Percentiles rank a stretch among this genome's conserved stretches.
Conservation (phyloP, 2,329 filamentous ascomycete genomes). For the Aspergillus pseudoglaucus region DNA sequence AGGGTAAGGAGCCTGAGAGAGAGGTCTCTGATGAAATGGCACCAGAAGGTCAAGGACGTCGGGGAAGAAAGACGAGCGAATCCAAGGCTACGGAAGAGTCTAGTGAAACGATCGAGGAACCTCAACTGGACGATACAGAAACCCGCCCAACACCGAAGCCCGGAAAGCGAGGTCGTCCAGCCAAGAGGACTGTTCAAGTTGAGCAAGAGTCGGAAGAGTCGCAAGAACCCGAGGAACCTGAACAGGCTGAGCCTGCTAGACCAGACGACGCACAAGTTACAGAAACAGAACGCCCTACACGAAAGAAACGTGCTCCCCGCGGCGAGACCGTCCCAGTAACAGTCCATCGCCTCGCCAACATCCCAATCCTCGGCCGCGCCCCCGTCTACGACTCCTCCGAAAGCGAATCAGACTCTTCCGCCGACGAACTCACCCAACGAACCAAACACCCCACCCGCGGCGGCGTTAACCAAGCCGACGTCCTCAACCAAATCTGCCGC, state of each 20-base stretch:
- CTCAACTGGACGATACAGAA: conserved; percentile 1
- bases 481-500: conserved; percentile 45
- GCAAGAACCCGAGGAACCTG: conserved; percentile 6
- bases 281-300: conserved; percentile 9
- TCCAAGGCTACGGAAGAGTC: not conserved
- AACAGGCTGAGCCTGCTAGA: not conserved
- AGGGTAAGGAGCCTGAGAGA: not conserved
- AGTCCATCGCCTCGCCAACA: conserved; percentile 36
- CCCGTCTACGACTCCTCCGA: conserved; percentile 14
- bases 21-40: too few relatives aligned
- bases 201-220: not conserved
- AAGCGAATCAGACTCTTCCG: conserved; percentile 21
- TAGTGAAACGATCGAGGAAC: not conserved
- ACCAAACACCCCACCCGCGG: conserved; percentile 34
- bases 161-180: not conserved
- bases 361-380: conserved; percentile 21
- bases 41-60: conserved; percentile 2
- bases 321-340: conserved; percentile 36
- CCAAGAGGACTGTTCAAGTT: not conserved
- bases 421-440: conserved; percentile 28
- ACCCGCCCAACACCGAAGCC: not conserved
- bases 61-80: conserved; percentile 4
- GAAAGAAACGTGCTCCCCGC: conserved; percentile 22
- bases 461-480: conserved; percentile 48
- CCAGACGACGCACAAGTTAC: conserved; percentile 5